Evolutionary conservation across 2,329 filamentous ascomycete genomes (phyloP), one percentile per base, ranked within the genome.

Genomic region (Rhynchosporium secalis): DNA sequence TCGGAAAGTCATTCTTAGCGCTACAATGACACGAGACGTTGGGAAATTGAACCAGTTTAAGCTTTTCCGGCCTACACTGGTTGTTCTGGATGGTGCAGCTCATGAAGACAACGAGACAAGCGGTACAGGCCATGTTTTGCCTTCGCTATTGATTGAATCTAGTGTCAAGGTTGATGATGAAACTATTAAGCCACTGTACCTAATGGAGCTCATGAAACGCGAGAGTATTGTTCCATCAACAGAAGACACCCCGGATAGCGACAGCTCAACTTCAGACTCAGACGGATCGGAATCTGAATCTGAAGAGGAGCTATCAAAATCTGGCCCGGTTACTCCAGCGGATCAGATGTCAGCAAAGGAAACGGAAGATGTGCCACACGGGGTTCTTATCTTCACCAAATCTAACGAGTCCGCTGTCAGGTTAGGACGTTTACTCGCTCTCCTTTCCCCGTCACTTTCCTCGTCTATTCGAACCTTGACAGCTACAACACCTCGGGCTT

Each of bases 381-480:
- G 73, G 29, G 85, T 89, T 10, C 81, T 98, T 41, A 86, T 98
- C 67, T 98, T 98, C 74, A 93, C 92, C 52, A 92, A 92, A 70
- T 96, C 91, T 62, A 96, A 94, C 73, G 92, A 96, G 74, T 86
- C 88, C 20, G 91, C 94, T 1, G 83, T 90, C n/a, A 89, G 95
- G 62, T 83, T 98, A n/a, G 87, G 90, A 1, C 89, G 91, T 26
- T 85, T 98, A 0, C 80, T 98, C 10, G 78, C 80, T 1, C 78
- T 93, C 1, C 80, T 96, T 28, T 80, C 85, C 20, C 86, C 87
- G 0, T 74, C 79, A 0, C 78, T 89, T 40, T 78, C 82, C 2
- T 72, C 78, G 1, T 77, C 82, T 47, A 83, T 91, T 59, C 86
- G 86, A 63, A 91, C 88, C 0, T 83, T 95, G 64, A 91, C 91